Evolutionary conservation across 2,329 filamentous ascomycete species (phyloP).

Genomic region (Neoarthrinium moseri): DNA sequence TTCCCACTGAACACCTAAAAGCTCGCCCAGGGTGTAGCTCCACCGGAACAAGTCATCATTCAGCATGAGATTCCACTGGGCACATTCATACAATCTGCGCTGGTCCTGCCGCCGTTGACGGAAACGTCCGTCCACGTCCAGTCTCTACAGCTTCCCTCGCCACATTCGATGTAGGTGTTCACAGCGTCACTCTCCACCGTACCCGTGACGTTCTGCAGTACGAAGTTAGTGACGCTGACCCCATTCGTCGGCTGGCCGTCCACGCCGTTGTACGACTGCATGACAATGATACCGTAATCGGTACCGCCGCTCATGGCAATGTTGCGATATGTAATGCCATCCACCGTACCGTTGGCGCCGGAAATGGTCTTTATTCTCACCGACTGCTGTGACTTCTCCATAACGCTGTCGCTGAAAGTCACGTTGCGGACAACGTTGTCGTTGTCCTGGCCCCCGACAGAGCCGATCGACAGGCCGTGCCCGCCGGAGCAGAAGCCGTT

Average conservation of each 20-base stretch:
- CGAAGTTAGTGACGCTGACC: slow-evolving; percentile 5
- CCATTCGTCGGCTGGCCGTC: slow-evolving; percentile 8
- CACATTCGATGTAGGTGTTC: slow-evolving; percentile 8
- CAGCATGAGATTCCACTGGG: slow-evolving; percentile 6
- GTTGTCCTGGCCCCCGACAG: not conserved
- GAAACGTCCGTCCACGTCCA: slow-evolving; percentile 9
- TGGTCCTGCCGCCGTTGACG: slow-evolving; percentile 7
- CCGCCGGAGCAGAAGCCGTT: slow-evolving; percentile 3
- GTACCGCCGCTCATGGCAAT: slow-evolving; percentile 4
- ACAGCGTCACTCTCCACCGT: slow-evolving; percentile 2
- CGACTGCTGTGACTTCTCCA: slow-evolving; percentile 10
- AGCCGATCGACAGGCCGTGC: slow-evolving; percentile 2
- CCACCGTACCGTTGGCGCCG: slow-evolving; percentile 6
- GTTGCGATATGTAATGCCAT: slow-evolving; percentile 8
- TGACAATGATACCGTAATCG: slow-evolving; percentile 6
- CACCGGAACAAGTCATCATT: not conserved
- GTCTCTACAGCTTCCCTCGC: slow-evolving; percentile 4
- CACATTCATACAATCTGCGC: slow-evolving; percentile 6
- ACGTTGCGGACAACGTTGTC: slow-evolving; percentile 6
- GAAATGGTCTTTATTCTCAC: slow-evolving; percentile 9
- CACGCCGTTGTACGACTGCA: slow-evolving; percentile 8
- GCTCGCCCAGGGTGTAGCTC: too few species aligned
- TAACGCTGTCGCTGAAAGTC: slow-evolving; percentile 5
- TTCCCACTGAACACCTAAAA: too few species aligned
- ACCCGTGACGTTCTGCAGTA: slow-evolving; percentile 6